phyloP scores from a whole-genome alignment of 2,329 filamentous ascomycete species.

The Curvularia hawaiiensis region DNA sequence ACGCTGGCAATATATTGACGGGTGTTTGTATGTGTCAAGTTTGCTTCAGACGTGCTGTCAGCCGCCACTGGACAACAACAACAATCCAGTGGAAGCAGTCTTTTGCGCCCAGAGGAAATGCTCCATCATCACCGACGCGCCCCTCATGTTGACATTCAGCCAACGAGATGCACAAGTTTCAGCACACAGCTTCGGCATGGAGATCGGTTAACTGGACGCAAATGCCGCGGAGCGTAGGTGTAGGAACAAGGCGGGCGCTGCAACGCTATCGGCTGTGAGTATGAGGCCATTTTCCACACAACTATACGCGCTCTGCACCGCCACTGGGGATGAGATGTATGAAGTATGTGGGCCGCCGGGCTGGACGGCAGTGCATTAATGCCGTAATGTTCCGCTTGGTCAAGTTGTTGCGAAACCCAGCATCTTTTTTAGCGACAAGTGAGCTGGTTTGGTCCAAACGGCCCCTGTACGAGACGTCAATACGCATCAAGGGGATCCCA shows the following conservation, averaged over 20 bases:
- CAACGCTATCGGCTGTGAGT: constrained; percentile 7
- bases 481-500: constrained; percentile 19
- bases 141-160: constrained; percentile 13
- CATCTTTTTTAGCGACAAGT: constrained; percentile 21
- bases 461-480: constrained; percentile 31
- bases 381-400: constrained; percentile 20
- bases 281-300: constrained; percentile 20
- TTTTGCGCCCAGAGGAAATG: constrained; percentile 13
- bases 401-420: constrained; percentile 25
- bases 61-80: not conserved
- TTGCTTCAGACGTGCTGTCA: constrained; percentile 3
- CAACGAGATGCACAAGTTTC: constrained; percentile 67
- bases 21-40: constrained; percentile 4
- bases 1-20: not conserved
- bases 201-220: constrained; percentile 11
- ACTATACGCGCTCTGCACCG: constrained; percentile 32
- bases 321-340: constrained; percentile 38
- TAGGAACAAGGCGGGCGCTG: constrained; percentile 6
- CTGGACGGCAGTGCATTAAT: constrained; percentile 32
- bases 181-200: constrained; percentile 58
- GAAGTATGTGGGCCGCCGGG: constrained; percentile 35
- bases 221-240: constrained; percentile 1
- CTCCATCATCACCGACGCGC: not conserved
- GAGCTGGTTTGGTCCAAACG: constrained; percentile 22
- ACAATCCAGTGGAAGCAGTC: constrained; percentile 8